phyloP scores from a whole-genome alignment of 2,329 filamentous ascomycete genomes.

The Botryotinia globosa region DNA sequence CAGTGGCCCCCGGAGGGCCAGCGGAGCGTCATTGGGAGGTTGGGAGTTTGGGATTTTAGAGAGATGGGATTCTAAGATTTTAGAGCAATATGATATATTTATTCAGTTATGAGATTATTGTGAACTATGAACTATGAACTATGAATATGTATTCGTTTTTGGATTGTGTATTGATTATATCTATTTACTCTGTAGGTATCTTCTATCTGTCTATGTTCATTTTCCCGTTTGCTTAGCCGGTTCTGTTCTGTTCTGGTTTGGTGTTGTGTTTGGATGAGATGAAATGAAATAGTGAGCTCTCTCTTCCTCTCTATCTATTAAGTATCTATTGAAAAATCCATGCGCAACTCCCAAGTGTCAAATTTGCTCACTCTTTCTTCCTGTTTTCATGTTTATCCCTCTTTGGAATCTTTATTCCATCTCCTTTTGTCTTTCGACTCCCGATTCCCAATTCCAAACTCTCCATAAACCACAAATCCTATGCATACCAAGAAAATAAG shows the following conservation, averaged over 20 bases:
- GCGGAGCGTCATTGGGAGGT: not conserved
- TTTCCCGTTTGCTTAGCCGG: not conserved
- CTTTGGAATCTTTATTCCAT: not conserved
- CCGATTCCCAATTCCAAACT: too few species aligned
- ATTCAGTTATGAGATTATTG: too few species aligned
- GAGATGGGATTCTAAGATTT: too few species aligned
- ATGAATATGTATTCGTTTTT: not conserved
- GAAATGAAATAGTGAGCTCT: not conserved
- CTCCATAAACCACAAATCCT: not conserved
- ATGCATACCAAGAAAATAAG: not conserved
- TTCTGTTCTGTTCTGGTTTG: not conserved
- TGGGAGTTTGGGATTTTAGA: too few species aligned
- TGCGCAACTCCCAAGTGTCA: not conserved
- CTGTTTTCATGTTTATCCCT: too few species aligned
- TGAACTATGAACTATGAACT: too few species aligned
- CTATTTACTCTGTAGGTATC: not conserved
- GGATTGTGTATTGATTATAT: not conserved
- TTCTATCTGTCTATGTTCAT: not conserved
- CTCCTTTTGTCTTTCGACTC: not conserved
- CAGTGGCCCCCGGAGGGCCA: too few species aligned
- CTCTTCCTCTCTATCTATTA: not conserved
- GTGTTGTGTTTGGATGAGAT: not conserved
- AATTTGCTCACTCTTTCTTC: not conserved
- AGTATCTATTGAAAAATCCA: not conserved
- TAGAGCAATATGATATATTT: too few species aligned